A percentile compares a stretch with the other conserved stretches of the same genome.
phyloP scores from a whole-genome alignment of 2,329 filamentous ascomycete species.

The Pseudogymnoascus verrucosus region DNA sequence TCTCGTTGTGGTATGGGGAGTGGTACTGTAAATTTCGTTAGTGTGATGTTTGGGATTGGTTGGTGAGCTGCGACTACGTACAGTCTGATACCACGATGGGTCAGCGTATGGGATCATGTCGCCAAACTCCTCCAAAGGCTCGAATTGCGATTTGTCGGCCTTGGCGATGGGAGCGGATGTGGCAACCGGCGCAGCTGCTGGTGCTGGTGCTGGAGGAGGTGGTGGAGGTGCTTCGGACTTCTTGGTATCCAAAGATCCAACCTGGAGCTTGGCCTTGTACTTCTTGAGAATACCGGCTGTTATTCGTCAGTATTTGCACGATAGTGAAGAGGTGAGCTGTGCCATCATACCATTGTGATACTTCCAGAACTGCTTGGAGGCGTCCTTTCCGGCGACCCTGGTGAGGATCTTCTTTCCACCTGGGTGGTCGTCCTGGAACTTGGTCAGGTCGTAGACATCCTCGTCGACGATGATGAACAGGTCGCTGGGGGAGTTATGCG shows the following conservation, averaged over 20 bases:
- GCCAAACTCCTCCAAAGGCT: conserved; percentile 77
- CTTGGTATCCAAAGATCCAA: conserved; percentile 79
- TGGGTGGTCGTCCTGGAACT: conserved; percentile 77
- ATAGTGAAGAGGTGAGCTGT: too few species aligned
- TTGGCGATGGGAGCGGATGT: conserved; percentile 41
- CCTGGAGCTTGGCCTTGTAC: conserved; percentile 50
- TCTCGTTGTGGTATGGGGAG: conserved; percentile 93
- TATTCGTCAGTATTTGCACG: background rate
- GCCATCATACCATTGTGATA: conserved; percentile 30
- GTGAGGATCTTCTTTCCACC: conserved; percentile 27
- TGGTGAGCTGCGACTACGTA: conserved; percentile 41
- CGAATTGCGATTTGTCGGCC: conserved; percentile 45
- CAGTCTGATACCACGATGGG: conserved; percentile 88
- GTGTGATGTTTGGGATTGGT: background rate
- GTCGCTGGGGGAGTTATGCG: conserved; percentile 80
- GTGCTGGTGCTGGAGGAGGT: conserved; percentile 40
- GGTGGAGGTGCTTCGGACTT: conserved; percentile 49
- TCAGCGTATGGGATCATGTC: conserved; percentile 85
- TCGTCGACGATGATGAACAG: conserved; percentile 89
- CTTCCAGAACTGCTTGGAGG: conserved; percentile 28
- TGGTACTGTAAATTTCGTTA: conserved; percentile 57
- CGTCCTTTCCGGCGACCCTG: conserved; percentile 28
- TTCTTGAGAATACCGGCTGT: conserved; percentile 35
- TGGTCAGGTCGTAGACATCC: conserved; percentile 92
- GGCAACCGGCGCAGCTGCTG: conserved; percentile 45